Base-by-base conservation (phyloP, 345 rosid genomes). In the Murraya koenigii region DNA sequence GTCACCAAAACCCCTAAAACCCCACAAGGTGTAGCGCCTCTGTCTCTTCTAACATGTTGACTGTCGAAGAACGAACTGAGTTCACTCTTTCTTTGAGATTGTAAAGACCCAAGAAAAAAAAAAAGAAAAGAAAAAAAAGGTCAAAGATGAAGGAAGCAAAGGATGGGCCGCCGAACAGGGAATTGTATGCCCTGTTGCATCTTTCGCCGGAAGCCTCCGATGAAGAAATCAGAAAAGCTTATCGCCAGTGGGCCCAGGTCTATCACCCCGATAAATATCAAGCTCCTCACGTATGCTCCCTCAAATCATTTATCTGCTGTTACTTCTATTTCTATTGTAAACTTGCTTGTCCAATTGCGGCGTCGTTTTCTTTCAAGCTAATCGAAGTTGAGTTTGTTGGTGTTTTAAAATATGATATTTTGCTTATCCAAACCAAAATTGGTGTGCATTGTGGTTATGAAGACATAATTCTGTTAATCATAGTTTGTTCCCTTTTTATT, bases 231-330 rank as follows among this genome's bases (percentile, higher is more conserved):
- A 83, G 89, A 38, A 90, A 84, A 74, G 90, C 99, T 77, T 93
- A 94, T 82, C 98, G 97, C 26, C 97, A 93, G 68, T 94, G 93
- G 95, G 99, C 99, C 55, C 99, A 94, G 87, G 89, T 97, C 36
- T 97, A 97, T 77, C 99, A 97, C 70, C 99, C 99, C 11, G 98
- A 97, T 75, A 97, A 97, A 81, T 89, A 85, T 83, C 98, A 92
- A 69, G 89, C 89, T 81, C 80, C 85, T 77, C 91, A 82, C 61
- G 99, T 96, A 80, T 41, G 88, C 35, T 25, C 14, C 1, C 36
- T 4, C 15, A 8, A 8, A 22, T 66, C 32, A 7, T 64, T 59
- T 49, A 4, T 56, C 7, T 55, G 1, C 32, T 11, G 56, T 11
- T 44, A 26, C 22, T 41, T 32, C 6, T 11, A 3, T 32, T 72